Evolutionary conservation across 768 basidiomycete genomes (phyloP), one percentile per base, ranked within the genome.

Genomic region (Pleurotus tuoliensis): DNA sequence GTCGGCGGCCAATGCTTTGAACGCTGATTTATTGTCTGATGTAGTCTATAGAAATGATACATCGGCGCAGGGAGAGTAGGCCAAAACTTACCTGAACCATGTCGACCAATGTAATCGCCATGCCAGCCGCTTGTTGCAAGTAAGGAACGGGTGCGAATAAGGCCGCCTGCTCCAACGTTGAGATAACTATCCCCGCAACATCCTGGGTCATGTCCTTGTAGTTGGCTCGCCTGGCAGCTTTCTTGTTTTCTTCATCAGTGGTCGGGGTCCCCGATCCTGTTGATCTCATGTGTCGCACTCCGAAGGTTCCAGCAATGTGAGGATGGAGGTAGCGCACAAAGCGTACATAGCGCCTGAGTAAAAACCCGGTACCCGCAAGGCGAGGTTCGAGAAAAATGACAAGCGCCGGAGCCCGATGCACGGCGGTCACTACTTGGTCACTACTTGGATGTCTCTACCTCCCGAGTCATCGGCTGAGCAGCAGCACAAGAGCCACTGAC

Each of bases 1-100:
- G 44, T 68, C 66, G 20, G 55, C 61, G 5, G 67, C 66, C 12
- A 68, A 61, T 20, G 48, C 39, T 49, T 56, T 54, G 59, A 67
- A 68, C 1, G 58, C 47, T 30, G 61, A 60, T 47, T 66, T 63
- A 47, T 68, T 68, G 20, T 61, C 62, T 25, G 30, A 30, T 9
- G 30, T 30, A 9, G 30, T 30, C 30, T 30, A 8, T 30, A 24
- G 30, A 30, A 30, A 9, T 7, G 30, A 9, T 8, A 30, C 6
- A 30, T 30, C 6, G 3, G 30, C 9, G 3, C 30, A 7, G 6
- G 30, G 9, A 9, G 30, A 30, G 30, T 30, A 30, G 30, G 30
- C 9, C 30, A 5, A 20, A 15, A 46, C 56, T n/a, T 8, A 67
- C 67, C 46, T 62, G 60, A 12, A 66, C 59, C 7, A 57, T 56